Conservation (phyloP, 306 rosid species). For the Argentina anserina region DNA sequence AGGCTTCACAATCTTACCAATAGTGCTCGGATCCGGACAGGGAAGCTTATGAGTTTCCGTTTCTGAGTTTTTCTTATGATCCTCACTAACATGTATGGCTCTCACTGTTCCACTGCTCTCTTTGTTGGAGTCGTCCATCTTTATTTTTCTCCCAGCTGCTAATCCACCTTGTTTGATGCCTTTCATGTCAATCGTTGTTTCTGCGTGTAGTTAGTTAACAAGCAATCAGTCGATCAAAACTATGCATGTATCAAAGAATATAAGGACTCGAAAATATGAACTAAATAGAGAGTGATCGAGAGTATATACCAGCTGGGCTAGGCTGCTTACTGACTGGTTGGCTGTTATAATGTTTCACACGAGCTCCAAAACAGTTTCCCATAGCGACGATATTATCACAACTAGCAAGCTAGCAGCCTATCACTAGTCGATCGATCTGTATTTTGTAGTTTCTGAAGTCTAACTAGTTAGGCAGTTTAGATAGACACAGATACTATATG, state of each 20-base stretch:
- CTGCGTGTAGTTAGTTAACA: neutral
- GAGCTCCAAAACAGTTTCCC: conserved; percentile 36
- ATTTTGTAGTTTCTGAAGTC: neutral
- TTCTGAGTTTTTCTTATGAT: neutral
- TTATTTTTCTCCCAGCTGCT: neutral
- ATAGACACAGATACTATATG: neutral
- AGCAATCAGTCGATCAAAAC: neutral
- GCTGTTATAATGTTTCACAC: conserved; percentile 4
- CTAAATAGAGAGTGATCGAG: neutral
- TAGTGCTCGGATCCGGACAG: neutral
- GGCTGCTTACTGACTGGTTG: neutral
- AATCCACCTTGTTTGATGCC: conserved; percentile 4
- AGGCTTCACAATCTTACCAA: conserved; percentile 21
- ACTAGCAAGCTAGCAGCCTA: neutral
- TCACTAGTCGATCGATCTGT: neutral
- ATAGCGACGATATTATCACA: neutral
- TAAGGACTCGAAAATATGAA: neutral
- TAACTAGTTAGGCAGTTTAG: neutral
- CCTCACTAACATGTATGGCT: neutral
- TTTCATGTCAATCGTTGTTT: neutral
- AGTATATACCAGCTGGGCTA: neutral
- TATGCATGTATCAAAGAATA: neutral
- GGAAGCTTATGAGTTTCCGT: neutral
- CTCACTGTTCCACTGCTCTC: neutral
- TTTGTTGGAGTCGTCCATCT: no score